Evolutionary conservation across 441 rosid species (phyloP), one percentile per base, ranked within the genome.

Genomic region (Hura crepitans): DNA sequence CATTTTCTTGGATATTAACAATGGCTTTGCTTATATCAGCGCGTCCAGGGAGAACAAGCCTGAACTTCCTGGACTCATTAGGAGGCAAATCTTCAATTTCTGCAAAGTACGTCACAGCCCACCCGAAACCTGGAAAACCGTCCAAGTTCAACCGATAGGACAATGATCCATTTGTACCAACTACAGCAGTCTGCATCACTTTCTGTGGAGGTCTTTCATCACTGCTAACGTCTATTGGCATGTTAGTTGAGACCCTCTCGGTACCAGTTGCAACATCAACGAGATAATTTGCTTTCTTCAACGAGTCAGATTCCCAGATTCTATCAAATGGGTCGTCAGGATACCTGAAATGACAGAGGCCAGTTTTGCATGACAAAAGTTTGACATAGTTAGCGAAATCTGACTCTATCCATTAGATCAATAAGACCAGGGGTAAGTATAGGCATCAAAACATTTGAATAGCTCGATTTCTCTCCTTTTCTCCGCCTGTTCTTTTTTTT

Each of bases 181-280:
- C 95, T 67, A 95, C 99, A 71, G 99, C 99, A 45, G 98, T 92
- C 84, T 92, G 99, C 98, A 95, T 95, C 75, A 95, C 97, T 81
- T 82, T 95, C 80, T 85, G 72, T 71, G 99, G 99, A 8, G 99
- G 90, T 81, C 65, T 79, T 49, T 86, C 89, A 42, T 72, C 55
- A 33, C 27, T 78, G 65, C 71, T 58, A 17, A 77, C 73, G 69
- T 81, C 83, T 2, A 95, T 88, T 1, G 97, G 84, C 78, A 61
- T 62, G 60, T 67, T 62, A 33, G 99, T 95, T 13, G 97, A 92
- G 28, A 95, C 84, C 71, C 76, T 79, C 77, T 45, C 54, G 14
- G 99, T 95, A 69, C 99, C 99, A 64, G 81, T 75, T 65, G 99
- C 98, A 70, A 92, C 98, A 82, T 95, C 98, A 35, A 95, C 99